Conservation (phyloP, 2,329 filamentous ascomycete genomes). For the Aureobasidium sp. region DNA sequence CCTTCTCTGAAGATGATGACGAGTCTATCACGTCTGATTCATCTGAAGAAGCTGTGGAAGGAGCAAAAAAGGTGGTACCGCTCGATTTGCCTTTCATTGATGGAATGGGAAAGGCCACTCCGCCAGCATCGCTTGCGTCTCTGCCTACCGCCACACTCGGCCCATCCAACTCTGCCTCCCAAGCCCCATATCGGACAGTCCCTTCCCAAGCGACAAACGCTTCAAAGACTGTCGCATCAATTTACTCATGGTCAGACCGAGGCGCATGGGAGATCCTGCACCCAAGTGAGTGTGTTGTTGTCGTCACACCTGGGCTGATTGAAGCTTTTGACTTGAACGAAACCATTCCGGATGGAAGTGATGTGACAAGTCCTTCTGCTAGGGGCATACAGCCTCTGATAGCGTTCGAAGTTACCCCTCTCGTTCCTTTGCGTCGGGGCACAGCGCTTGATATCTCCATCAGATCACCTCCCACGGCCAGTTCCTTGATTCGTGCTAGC, state of each 20-base stretch:
- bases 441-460: slow-evolving; percentile 92
- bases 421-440: slow-evolving; percentile 82
- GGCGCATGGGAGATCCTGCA: slow-evolving; percentile 54
- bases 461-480: slow-evolving; percentile 68
- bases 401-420: slow-evolving; percentile 78
- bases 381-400: slow-evolving; percentile 43
- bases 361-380: slow-evolving; percentile 30
- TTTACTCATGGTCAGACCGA: slow-evolving; percentile 56
- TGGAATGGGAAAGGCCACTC: slow-evolving; percentile 26
- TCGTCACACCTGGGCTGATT: slow-evolving; percentile 55
- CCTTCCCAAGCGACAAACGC: slow-evolving; percentile 36
- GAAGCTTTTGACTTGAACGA: slow-evolving; percentile 51
- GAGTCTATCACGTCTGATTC: slow-evolving; percentile 39
- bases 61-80: slow-evolving; percentile 17
- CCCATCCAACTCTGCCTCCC: slow-evolving; percentile 75
- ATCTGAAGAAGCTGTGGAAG: slow-evolving; percentile 38
- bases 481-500: slow-evolving; percentile 58
- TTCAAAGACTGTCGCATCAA: slow-evolving; percentile 48
- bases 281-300: slow-evolving; percentile 53
- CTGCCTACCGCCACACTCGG: slow-evolving; percentile 49
- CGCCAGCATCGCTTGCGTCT: slow-evolving; percentile 21
- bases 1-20: slow-evolving; percentile 39
- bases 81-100: slow-evolving; percentile 16
- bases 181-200: slow-evolving; percentile 55
- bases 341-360: slow-evolving; percentile 33